Conservation (phyloP, 768 basidiomycete genomes). For the Phlegmacium glaucopus region DNA sequence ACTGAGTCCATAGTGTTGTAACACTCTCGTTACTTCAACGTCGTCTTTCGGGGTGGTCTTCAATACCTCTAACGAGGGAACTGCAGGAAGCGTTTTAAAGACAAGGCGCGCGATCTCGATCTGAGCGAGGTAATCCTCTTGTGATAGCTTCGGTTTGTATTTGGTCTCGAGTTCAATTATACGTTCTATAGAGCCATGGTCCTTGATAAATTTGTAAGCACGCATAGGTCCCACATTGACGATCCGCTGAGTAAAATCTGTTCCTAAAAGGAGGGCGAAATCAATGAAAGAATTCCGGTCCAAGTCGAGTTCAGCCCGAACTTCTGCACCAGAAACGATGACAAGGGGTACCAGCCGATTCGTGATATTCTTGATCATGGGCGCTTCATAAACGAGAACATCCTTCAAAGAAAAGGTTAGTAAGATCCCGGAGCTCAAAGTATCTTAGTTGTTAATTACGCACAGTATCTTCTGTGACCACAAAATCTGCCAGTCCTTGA, state of each 20-base stretch:
- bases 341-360: constrained; percentile 55
- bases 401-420: constrained; percentile 43
- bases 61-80: constrained; percentile 38
- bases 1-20: constrained; percentile 51
- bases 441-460: constrained; percentile 42
- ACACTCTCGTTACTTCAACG: constrained; percentile 37
- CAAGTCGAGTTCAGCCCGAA: constrained; percentile 58
- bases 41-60: constrained; percentile 37
- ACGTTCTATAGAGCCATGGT: constrained; percentile 70
- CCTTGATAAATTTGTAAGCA: constrained; percentile 72
- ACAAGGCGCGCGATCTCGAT: constrained; percentile 59
- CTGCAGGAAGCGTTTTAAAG: constrained; percentile 63
- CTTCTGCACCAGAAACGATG: constrained; percentile 57
- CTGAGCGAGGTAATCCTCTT: constrained; percentile 57
- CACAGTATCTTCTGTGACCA: constrained; percentile 89
- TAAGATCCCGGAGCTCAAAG: constrained; percentile 38
- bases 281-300: constrained; percentile 65
- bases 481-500: constrained; percentile 78
- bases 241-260: constrained; percentile 87
- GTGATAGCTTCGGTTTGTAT: constrained; percentile 46
- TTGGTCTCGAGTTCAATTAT: constrained; percentile 43
- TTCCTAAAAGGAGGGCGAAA: constrained; percentile 84
- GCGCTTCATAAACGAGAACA: constrained; percentile 79
- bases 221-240: constrained; percentile 75
- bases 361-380: constrained; percentile 77